phyloP scores from a whole-genome alignment of 306 rosid species.

The Mimosa bimucronata region DNA sequence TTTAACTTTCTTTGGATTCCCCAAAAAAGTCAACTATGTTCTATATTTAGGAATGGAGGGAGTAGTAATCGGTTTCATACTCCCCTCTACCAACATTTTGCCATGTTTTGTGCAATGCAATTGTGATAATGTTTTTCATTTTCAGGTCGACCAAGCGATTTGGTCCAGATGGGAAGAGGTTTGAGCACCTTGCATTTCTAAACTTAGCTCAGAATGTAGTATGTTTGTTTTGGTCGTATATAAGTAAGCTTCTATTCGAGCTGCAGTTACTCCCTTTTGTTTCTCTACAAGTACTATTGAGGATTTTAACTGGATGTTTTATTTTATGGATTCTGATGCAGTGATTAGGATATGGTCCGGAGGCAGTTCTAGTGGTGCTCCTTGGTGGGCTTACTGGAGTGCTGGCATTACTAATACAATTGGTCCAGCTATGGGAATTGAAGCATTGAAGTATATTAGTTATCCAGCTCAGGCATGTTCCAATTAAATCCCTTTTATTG shows the following conservation, averaged over 20 bases:
- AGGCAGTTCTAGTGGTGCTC: slow-evolving; percentile 75
- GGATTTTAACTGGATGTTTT: slow-evolving; percentile 12
- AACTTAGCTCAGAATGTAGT: slow-evolving; percentile 93
- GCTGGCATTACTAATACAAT: slow-evolving; percentile 96
- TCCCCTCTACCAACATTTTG: neutral
- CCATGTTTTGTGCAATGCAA: neutral
- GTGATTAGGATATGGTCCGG: slow-evolving; percentile 86
- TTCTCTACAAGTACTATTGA: neutral
- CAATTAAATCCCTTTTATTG: neutral
- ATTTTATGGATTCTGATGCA: slow-evolving; percentile 35
- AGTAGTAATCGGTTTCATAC: neutral
- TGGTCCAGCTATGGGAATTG: slow-evolving; percentile 99
- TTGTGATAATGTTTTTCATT: neutral
- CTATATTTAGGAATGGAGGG: too few species aligned
- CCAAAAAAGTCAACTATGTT: too few species aligned
- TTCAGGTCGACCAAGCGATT: slow-evolving; percentile 93
- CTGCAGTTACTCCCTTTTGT: neutral
- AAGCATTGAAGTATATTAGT: slow-evolving; percentile 94
- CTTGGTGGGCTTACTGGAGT: slow-evolving; percentile 94
- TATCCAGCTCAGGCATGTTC: slow-evolving; percentile 92
- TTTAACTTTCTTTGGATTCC: too few species aligned
- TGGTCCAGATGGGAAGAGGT: slow-evolving; percentile 73
- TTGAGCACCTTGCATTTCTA: slow-evolving; percentile 87
- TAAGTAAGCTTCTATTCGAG: slow-evolving; percentile 60
- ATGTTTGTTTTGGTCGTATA: slow-evolving; percentile 91